A percentile compares a stretch with the other conserved stretches of the same genome.
Evolutionary conservation across 495 filamentous ascomycete genomes (phyloP).

Genomic region (Talaromyces liani): DNA sequence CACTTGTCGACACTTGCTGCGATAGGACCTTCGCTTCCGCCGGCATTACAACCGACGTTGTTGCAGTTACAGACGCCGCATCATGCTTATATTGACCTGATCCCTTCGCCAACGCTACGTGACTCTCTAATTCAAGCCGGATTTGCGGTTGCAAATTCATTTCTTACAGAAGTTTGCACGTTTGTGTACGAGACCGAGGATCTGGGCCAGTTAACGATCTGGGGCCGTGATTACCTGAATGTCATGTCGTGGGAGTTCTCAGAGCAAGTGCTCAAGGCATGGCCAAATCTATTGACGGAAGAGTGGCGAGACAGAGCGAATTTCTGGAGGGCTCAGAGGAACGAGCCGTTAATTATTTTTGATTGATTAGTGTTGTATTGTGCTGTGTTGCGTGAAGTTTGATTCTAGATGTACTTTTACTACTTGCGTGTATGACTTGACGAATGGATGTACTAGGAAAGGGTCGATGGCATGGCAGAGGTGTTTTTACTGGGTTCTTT

Average conservation of each 20-base stretch:
- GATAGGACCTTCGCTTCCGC: conserved; percentile 16
- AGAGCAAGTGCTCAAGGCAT: conserved; percentile 20
- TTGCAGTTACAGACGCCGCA: conserved; percentile 29
- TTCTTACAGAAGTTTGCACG: conserved; percentile 20
- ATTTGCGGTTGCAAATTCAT: conserved; percentile 13
- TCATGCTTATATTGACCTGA: conserved; percentile 32
- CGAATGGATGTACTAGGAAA: neutral
- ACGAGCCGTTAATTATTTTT: conserved; percentile 11
- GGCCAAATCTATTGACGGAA: conserved; percentile 20
- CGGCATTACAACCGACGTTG: conserved; percentile 22
- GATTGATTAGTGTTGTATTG: neutral
- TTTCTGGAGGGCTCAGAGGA: conserved; percentile 26
- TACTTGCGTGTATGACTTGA: neutral
- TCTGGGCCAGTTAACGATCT: conserved; percentile 24
- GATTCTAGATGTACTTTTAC: neutral
- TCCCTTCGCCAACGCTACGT: conserved; percentile 25
- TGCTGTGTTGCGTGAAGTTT: neutral
- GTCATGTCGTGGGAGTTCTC: conserved; percentile 32
- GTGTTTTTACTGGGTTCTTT: neutral
- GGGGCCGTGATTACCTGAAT: conserved; percentile 26
- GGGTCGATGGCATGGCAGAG: neutral
- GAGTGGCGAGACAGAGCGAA: conserved; percentile 26
- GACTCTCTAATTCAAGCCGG: conserved; percentile 14
- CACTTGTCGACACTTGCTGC: conserved; percentile 21
- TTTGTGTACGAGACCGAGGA: conserved; percentile 17